Evolutionary conservation across 2,329 filamentous ascomycete species (phyloP), one percentile per base, ranked within the genome.

Genomic region (Amphichorda felina): DNA sequence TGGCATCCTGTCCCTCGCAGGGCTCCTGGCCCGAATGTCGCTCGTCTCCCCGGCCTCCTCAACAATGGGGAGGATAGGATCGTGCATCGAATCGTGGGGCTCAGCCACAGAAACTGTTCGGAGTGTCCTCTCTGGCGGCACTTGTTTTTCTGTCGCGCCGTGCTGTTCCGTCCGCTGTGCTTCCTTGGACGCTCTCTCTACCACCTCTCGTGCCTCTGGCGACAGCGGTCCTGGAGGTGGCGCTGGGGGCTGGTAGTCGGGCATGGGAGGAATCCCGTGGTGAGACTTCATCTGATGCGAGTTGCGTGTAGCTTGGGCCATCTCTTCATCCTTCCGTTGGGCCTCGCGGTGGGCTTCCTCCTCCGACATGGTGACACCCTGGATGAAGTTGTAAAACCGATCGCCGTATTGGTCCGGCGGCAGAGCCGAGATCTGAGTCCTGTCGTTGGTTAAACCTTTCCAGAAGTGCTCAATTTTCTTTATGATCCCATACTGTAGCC

Each of bases 391-490:
- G 54, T 93, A 72, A 56, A 98, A 98, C 5, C 91, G 80, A 39
- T 96, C 86, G 19, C 91, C 91, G 50, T 98, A 98, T 38, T 85
- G 73, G 41, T 87, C 76, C 1, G 91, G 89, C 1, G 88, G 84
- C 17, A 96, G 79, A 2, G 91, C 87, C 0, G 89, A 96, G 41
- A 98, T 96, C 53, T 95, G 80, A 24, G 74, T 77, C 48, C 85
- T 79, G 48, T 91, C 83, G 48, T 78, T 74, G 3, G 81, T 85
- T 40, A 96, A 65, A 26, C 91, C 89, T 64, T 98, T 98, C 81
- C 88, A 91, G 60, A 96, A 91, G 59, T 96, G 81, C 58, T 98
- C 91, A 41, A 89, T 74, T 54, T 91, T 89, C 63, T 98, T 98
- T 59, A 94, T 74, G 44, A 88, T 77, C 45, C 87, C 87, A 56